Percentiles rank a stretch among this genome's conserved stretches.
Conservation (phyloP, 768 basidiomycete species). For the Leccinum subtestaceum region DNA sequence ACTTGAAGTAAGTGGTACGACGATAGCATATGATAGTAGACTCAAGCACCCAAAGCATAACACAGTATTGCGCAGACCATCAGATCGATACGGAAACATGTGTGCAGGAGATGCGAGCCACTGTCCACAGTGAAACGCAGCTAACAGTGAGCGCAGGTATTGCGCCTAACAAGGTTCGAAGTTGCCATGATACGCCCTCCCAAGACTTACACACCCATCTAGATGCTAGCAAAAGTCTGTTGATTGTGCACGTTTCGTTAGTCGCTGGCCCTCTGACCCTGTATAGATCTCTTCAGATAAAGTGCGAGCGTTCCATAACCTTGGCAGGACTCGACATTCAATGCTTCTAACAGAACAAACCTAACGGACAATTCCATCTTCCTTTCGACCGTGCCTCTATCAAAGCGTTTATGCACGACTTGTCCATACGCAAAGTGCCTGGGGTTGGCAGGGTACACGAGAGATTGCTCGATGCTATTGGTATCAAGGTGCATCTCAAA, state of each 20-base stretch:
- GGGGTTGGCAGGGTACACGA: conserved; percentile 93
- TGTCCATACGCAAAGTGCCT: conserved; percentile 84
- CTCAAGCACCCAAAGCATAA: conserved; percentile 55
- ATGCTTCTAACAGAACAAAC: conserved; percentile 67
- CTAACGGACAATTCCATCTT: conserved; percentile 86
- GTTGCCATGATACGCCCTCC: conserved; percentile 14
- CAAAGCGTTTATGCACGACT: conserved; percentile 70
- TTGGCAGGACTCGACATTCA: background rate
- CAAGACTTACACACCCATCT: conserved; percentile 13
- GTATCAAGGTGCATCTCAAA: conserved; percentile 57
- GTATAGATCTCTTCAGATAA: conserved; percentile 89
- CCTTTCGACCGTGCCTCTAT: conserved; percentile 63
- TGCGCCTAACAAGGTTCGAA: conserved; percentile 84
- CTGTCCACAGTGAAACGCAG: conserved; percentile 73
- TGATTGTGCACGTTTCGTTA: background rate
- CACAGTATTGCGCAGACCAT: conserved; percentile 73
- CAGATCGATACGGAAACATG: conserved; percentile 66
- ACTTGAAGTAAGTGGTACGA: conserved; percentile 66
- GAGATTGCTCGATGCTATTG: conserved; percentile 79
- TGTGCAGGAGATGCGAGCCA: conserved; percentile 71
- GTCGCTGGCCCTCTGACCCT: conserved; percentile 5
- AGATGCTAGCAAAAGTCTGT: conserved; percentile 95
- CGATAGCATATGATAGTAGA: conserved; percentile 1
- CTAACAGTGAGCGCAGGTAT: conserved; percentile 95
- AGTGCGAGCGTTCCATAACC: conserved; percentile 35